Percentiles rank a stretch among this genome's conserved stretches.
Conservation (phyloP, 2,329 filamentous ascomycete genomes). For the Rhytidhysteron rufulum region DNA sequence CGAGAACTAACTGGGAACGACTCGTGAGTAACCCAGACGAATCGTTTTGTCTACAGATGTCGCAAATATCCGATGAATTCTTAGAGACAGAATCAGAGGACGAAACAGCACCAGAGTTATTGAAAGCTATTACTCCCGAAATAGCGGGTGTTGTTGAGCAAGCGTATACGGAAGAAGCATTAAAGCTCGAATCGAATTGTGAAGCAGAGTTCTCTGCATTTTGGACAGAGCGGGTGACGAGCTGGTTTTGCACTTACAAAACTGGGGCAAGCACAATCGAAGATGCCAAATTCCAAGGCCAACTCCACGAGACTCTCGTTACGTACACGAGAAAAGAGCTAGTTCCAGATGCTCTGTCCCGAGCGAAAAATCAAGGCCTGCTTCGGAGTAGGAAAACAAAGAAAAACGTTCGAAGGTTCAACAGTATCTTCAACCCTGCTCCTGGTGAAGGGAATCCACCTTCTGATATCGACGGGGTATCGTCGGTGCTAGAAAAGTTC, state of each 20-base stretch:
- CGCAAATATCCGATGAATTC: slow-evolving; percentile 13
- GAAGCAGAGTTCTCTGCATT: slow-evolving; percentile 26
- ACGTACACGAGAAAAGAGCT: slow-evolving; percentile 30
- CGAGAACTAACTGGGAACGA: slow-evolving; percentile 19
- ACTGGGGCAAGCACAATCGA: slow-evolving; percentile 18
- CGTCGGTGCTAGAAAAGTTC: slow-evolving; percentile 27
- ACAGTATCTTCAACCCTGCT: slow-evolving; percentile 15
- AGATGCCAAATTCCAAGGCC: slow-evolving; percentile 29
- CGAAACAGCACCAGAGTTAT: slow-evolving; percentile 2
- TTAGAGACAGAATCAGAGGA: not conserved
- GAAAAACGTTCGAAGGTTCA: slow-evolving; percentile 28
- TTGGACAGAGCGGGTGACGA: slow-evolving; percentile 29
- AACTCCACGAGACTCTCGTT: slow-evolving; percentile 29
- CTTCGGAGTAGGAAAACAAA: slow-evolving; percentile 26
- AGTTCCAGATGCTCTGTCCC: slow-evolving; percentile 26
- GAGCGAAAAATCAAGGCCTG: slow-evolving; percentile 26
- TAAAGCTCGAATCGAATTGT: slow-evolving; percentile 22
- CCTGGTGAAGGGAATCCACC: not conserved
- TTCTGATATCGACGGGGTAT: slow-evolving; percentile 8
- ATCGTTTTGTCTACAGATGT: slow-evolving; percentile 21
- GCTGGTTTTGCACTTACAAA: slow-evolving; percentile 23
- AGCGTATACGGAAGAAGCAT: slow-evolving; percentile 20
- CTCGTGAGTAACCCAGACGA: slow-evolving; percentile 14
- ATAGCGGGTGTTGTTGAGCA: slow-evolving; percentile 18
- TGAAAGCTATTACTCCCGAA: slow-evolving; percentile 14